Evolutionary conservation across 257 asterid genomes (phyloP), one percentile per base, ranked within the genome.

Genomic region (Orobanche coerulescens): DNA sequence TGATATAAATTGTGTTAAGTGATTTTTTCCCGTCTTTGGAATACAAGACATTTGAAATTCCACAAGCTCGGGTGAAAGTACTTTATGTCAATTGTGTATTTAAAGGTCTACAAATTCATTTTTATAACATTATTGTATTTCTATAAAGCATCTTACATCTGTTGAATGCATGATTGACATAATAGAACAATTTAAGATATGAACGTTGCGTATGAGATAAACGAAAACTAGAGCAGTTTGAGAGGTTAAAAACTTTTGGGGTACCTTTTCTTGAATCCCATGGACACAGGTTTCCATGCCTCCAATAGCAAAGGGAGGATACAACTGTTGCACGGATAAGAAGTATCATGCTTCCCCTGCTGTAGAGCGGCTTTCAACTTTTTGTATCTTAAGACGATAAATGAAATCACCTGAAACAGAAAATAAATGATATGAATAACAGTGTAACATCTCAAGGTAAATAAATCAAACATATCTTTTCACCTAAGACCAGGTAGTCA

Each of bases 221-320:
- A n/a, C 36, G 11, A 23, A 51, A 59, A 47, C 9, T 4, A 22
- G 25, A 25, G 15, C 16, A 16, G 44, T 46, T 63, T 25, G 43
- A 53, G 59, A 24, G 54, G 33, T 33, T 26, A 46, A n/a, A 60
- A 58, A 56, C 5, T 14, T 47, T 56, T 14, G 57, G 48, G 67
- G 52, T 79, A 92, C 98, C 94, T 86, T 82, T 70, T 74, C 79
- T 93, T 93, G 78, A 78, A 80, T 48, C 96, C 99, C 95, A 93
- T 79, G 10, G 97, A 80, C 52, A 86, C 81, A 15, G 99, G 96
- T 62, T 83, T 83, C 99, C 99, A 89, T 55, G 97, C 97, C 79
- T 89, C 82, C 55, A 82, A 51, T 72, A 93, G 82, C 69, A 78
- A 65, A 57, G 84, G 64, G 57, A 81, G 70, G 61, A 64, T 57